Evolutionary conservation across 2,329 filamentous ascomycete genomes (phyloP), one percentile per base, ranked within the genome.

Genomic region (Ophioceras dolichostomum): DNA sequence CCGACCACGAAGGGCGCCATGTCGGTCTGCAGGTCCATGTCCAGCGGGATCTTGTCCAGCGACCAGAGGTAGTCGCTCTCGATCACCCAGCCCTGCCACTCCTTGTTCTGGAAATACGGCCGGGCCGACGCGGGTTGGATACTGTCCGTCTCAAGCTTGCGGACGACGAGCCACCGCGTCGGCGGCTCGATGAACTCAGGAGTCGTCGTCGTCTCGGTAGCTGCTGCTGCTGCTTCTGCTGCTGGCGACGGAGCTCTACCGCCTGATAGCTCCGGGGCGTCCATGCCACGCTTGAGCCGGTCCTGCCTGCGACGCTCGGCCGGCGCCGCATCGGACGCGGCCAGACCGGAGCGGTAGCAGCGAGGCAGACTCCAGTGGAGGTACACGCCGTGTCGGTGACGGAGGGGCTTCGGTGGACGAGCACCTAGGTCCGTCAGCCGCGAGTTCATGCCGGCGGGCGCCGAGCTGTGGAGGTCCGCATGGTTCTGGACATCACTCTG

Each of bases 321-420:
- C 2, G 30, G 30, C 2, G 19, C 30, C 14, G 30, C 14, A 19
- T 32, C 30, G 8, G 14, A 14, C 6, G 30, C 17, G 14, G 30
- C 17, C 14, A 32, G 14, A 12, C 58, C 59, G 0, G 47, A 34
- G 4, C 62, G 49, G 41, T 62, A 66, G 13, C 47, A 24, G 0
- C 52, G 52, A 0, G 63, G 63, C 0, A 67, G 35, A 0, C 40
- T 55, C 64, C 63, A 66, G 39, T 64, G 59, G 0, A 67, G 24
- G 35, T 67, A 64, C 9, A 61, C 59, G 2, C 64, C 62, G 4
- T 52, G 42, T 1, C 63, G 55, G 40, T 57, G 46, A 3, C 32
- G 30, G 14, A 32, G 30, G 9, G 14, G 43, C 22, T 36, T 37
- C 24, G 20, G 36, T 21, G 10, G 2, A 2, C 30, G 34, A 1